Base-by-base conservation (phyloP, 2,329 filamentous ascomycete genomes). In the Colletotrichum navitas region DNA sequence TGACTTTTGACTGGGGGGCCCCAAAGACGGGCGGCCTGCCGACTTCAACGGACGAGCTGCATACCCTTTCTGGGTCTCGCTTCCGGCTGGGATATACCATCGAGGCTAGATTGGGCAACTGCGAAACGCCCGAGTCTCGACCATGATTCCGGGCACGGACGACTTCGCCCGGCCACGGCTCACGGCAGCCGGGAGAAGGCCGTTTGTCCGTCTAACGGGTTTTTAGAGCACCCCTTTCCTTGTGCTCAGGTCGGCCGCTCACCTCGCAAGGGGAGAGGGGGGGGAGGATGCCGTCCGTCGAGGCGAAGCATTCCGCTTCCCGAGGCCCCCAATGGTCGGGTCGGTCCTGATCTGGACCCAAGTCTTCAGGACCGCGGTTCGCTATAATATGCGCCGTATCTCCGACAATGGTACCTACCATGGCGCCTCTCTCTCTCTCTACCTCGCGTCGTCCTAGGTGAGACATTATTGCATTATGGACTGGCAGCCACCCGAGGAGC, bases 61-160 rank as follows among this genome's bases (percentile, higher is more conserved):
- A 41, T 26, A 21, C 32, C 24, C 39, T 60, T 60, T 41, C n/a
- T 52, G 34, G 45, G 26, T 18, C 59, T n/a, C 29, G 54, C 18
- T n/a, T 39, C 45, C n/a, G 29, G 45, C 2, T 49, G 66, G 54
- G 39, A 64, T 41, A 49, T 29, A 29, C 29, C 39, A 21, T 34
- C 32, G 34, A 2, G 41, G 5, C 39, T 1, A n/a, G 41, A 21
- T 6, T 7, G 51, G 51, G 43, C 41, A 32, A 26, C 54, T 21
- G 63, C 32, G 43, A 51, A 59, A 62, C 56, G 11, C 45, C 36
- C 32, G 36, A 10, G 24, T 18, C 56, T 16, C 21, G 18, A 12
- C 43, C 43, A 39, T 12, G 59, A 68, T 68, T 56, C 66, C 66
- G 61, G n/a, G 12, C 41, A 34, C 51, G 39, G 54, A 43, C 56